phyloP scores from a whole-genome alignment of 2,329 filamentous ascomycete species.

The Fusarium sp. region DNA sequence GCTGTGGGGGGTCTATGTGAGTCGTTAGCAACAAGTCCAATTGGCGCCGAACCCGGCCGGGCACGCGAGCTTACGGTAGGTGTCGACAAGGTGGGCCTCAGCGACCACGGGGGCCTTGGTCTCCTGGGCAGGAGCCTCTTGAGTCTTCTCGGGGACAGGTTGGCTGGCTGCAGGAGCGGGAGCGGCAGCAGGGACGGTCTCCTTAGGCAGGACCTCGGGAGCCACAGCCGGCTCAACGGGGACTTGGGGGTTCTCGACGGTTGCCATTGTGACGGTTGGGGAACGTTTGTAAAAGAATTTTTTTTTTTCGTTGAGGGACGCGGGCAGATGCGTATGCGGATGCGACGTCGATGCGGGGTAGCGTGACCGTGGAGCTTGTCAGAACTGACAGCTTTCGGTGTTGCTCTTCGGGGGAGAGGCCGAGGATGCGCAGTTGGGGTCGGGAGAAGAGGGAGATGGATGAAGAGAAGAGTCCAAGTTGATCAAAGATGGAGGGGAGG shows the following conservation, averaged over 20 bases:
- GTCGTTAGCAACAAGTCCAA: conserved; percentile 31
- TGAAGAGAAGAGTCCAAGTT: conserved; percentile 3
- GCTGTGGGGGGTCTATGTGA: conserved; percentile 68
- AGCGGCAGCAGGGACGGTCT: conserved; percentile 26
- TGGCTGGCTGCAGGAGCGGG: conserved; percentile 32
- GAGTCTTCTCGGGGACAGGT: conserved; percentile 19
- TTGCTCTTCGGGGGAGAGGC: conserved; percentile 34
- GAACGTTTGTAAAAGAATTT: conserved; percentile 10
- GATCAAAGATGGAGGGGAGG: conserved; percentile 12
- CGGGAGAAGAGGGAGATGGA: conserved; percentile 12
- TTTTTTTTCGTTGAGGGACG: conserved; percentile 33
- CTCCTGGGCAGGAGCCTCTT: conserved; percentile 24
- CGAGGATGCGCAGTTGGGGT: conserved; percentile 28
- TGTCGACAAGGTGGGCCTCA: conserved; percentile 83
- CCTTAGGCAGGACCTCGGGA: conserved; percentile 20
- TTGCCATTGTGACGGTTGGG: conserved; percentile 40
- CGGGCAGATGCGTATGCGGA: conserved; percentile 29
- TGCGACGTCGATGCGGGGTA: conserved; percentile 44
- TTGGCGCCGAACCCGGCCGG: neutral
- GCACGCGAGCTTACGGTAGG: conserved; percentile 67
- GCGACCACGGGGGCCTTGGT: conserved; percentile 71
- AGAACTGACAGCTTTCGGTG: conserved; percentile 44
- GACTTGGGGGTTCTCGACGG: conserved; percentile 40
- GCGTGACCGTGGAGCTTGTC: conserved; percentile 44
- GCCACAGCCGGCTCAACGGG: conserved; percentile 29